These are phyloP conservation scores for Suhomyces xylopsoci DNA, from an alignment of 805 yeast species.

Conservation along the genomic window DNA sequence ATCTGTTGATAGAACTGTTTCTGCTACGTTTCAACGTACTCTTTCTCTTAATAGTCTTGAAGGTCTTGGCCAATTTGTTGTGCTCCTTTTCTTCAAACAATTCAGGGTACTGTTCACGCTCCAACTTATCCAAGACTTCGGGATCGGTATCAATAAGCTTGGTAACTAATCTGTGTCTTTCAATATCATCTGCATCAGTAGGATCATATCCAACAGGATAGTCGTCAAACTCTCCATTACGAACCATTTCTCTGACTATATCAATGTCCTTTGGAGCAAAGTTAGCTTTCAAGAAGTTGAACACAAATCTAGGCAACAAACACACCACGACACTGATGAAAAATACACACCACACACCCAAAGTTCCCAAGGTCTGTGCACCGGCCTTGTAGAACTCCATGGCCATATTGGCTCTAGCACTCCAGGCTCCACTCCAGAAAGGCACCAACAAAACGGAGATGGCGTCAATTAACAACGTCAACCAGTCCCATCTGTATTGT, in stretches of 20 bases:
- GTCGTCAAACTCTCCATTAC: conserved; percentile 61
- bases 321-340: conserved; percentile 63
- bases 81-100: neutral
- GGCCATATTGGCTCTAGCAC: conserved; percentile 46
- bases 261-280: conserved; percentile 66
- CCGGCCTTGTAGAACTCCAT: conserved; percentile 65
- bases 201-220: conserved; percentile 75
- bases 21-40: conserved; percentile 26
- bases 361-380: conserved; percentile 57
- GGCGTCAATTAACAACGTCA: conserved; percentile 51
- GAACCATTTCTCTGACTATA: conserved; percentile 68
- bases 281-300: conserved; percentile 52
- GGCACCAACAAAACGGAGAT: conserved; percentile 60
- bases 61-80: conserved; percentile 21
- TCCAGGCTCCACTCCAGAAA: conserved; percentile 83
- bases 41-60: conserved; percentile 33
- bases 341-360: conserved; percentile 65
- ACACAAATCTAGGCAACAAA: conserved; percentile 63
- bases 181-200: conserved; percentile 59
- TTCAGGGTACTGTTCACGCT: conserved; percentile 22
- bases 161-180: conserved; percentile 32
- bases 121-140: conserved; percentile 31
- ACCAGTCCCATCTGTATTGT: conserved; percentile 82
- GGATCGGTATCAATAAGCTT: conserved; percentile 34
- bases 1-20: conserved; percentile 15